Conservation (phyloP, 2,329 filamentous ascomycete species). For the Harringtonia lauricola region DNA sequence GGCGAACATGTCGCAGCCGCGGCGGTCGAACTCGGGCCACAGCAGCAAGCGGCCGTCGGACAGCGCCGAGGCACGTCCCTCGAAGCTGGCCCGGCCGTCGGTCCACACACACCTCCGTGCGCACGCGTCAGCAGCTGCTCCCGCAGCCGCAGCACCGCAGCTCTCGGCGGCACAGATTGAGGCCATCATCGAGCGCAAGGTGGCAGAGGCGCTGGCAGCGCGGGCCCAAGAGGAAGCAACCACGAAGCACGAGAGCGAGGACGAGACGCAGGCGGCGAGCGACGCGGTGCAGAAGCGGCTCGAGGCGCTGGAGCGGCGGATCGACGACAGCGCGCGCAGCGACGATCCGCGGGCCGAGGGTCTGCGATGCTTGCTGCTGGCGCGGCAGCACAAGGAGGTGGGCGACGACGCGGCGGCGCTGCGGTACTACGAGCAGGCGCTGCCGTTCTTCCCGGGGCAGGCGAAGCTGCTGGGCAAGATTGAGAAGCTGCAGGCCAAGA, state of each 20-base stretch:
- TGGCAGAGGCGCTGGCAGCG: conserved; percentile 79
- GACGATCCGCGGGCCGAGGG: conserved; percentile 74
- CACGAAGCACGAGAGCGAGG: conserved; percentile 24
- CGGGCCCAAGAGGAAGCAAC: conserved; percentile 39
- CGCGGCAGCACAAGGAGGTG: conserved; percentile 76
- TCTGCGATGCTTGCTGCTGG: conserved; percentile 76
- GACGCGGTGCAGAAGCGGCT: conserved; percentile 72
- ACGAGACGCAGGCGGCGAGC: conserved; percentile 16
- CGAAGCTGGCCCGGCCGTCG: conserved; percentile 29
- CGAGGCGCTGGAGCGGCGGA: conserved; percentile 75
- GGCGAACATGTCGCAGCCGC: conserved; percentile 22
- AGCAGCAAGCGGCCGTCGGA: conserved; percentile 29
- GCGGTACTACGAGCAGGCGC: conserved; percentile 74
- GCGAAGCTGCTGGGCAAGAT: conserved; percentile 65
- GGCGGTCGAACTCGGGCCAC: conserved; percentile 14
- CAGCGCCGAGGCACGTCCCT: conserved; percentile 24
- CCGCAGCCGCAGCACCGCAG: conserved; percentile 23
- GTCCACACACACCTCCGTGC: conserved; percentile 3
- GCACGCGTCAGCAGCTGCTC: neutral
- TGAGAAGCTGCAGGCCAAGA: conserved; percentile 43
- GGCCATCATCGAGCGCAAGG: conserved; percentile 83
- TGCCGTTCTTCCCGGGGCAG: conserved; percentile 79
- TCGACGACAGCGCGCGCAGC: conserved; percentile 48
- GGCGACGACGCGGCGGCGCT: conserved; percentile 71
- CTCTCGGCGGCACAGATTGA: conserved; percentile 71